Evolutionary conservation across 495 filamentous ascomycete genomes (phyloP).

Genomic region (Aspergillus nanangensis): DNA sequence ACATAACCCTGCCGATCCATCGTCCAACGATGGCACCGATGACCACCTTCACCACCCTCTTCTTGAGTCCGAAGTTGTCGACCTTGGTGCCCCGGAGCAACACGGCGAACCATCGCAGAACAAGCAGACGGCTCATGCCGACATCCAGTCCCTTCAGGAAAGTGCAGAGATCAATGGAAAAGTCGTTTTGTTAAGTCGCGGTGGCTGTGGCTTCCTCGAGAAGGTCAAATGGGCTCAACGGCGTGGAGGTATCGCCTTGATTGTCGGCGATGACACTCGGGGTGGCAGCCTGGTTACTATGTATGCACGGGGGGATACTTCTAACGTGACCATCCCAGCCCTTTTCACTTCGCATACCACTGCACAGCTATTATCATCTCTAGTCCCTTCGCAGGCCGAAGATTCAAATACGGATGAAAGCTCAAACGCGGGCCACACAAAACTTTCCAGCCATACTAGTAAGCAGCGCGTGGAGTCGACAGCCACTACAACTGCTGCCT

Average conservation of each 20-base stretch:
- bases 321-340: constrained; percentile 88
- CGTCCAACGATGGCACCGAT: constrained; percentile 78
- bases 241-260: constrained; percentile 79
- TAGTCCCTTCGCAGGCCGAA: constrained; percentile 69
- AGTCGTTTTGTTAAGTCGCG: constrained; percentile 82
- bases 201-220: constrained; percentile 93
- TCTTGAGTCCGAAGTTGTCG: constrained; percentile 37
- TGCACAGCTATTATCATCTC: constrained; percentile 85
- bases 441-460: constrained; percentile 18
- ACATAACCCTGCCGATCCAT: constrained; percentile 14
- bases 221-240: constrained; percentile 97
- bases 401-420: constrained; percentile 50
- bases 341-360: constrained; percentile 94
- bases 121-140: constrained; percentile 62
- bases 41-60: constrained; percentile 79
- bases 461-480: constrained; percentile 20
- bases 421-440: constrained; percentile 17
- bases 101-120: constrained; percentile 38
- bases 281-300: constrained; percentile 87
- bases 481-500: constrained; percentile 14
- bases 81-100: constrained; percentile 27
- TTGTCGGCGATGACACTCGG: constrained; percentile 89
- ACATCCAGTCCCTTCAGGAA: constrained; percentile 94
- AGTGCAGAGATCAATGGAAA: constrained; percentile 91
- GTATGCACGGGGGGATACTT: constrained; percentile 93